phyloP scores from a whole-genome alignment of 805 yeast species.

The Candida koratica region DNA sequence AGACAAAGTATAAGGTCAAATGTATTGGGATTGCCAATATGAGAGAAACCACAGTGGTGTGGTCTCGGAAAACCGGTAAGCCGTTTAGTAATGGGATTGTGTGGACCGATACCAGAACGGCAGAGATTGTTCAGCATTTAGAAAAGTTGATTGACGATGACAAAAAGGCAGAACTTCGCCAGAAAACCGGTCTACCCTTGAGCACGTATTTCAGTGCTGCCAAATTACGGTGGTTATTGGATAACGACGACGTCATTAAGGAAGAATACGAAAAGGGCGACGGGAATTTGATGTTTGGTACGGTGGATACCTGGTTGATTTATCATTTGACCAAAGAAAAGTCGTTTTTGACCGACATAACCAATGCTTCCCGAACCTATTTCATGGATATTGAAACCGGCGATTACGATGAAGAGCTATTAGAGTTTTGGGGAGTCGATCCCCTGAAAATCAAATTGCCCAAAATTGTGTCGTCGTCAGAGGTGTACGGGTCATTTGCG shows the following conservation, averaged over 20 bases:
- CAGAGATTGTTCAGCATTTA: conserved; percentile 62
- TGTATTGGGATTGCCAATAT: conserved; percentile 90
- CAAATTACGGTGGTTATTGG: conserved; percentile 83
- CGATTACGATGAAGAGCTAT: conserved; percentile 70
- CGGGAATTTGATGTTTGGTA: conserved; percentile 78
- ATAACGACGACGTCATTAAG: conserved; percentile 64
- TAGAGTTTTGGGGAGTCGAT: conserved; percentile 79
- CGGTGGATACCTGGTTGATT: conserved; percentile 91
- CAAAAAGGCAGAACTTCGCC: conserved; percentile 53
- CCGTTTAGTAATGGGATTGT: conserved; percentile 88
- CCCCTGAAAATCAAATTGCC: conserved; percentile 63
- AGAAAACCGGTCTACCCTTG: conserved; percentile 78
- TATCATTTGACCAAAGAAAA: conserved; percentile 73
- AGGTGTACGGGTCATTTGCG: conserved; percentile 67
- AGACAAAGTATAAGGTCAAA: conserved; percentile 56
- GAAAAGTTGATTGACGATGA: conserved; percentile 51
- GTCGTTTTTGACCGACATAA: conserved; percentile 75
- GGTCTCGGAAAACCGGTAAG: conserved; percentile 79
- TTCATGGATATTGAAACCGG: conserved; percentile 77
- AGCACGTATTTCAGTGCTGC: conserved; percentile 91
- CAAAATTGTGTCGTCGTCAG: conserved; percentile 72
- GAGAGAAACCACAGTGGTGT: conserved; percentile 89
- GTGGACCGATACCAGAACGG: conserved; percentile 93
- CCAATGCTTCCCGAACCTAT: conserved; percentile 89
- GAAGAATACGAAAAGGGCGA: conserved; percentile 71